These are phyloP conservation scores for Globisporangium middletonii DNA, from an alignment of 352 stramenopile species.

Conservation along the genomic window DNA sequence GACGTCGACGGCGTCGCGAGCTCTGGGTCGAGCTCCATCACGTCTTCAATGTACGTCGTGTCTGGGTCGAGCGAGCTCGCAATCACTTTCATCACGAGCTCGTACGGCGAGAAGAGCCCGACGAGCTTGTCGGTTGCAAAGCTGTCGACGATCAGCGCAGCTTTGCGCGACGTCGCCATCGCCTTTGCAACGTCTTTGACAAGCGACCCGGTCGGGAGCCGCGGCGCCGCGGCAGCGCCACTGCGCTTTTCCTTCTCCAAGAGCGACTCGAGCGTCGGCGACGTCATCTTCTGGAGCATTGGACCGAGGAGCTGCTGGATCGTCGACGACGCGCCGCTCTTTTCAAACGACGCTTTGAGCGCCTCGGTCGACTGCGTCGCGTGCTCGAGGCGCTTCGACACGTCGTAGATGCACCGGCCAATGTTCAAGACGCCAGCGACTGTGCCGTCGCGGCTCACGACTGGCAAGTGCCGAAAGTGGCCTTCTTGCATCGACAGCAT, in stretches of 20 bases:
- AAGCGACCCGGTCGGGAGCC: constrained; percentile 80
- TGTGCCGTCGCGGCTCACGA: constrained; percentile 73
- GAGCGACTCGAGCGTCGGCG: constrained; percentile 79
- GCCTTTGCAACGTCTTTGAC: constrained; percentile 69
- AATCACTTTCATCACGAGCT: constrained; percentile 95
- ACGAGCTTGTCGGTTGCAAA: constrained; percentile 85
- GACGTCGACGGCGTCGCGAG: constrained; percentile 57
- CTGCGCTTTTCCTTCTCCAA: constrained; percentile 67
- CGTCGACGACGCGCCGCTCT: constrained; percentile 62
- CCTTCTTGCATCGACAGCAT: constrained; percentile 97
- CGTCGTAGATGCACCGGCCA: constrained; percentile 98
- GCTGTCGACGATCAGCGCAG: constrained; percentile 91
- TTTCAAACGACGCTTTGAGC: constrained; percentile 76
- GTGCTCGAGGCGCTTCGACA: constrained; percentile 95
- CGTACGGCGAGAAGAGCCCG: constrained; percentile 96
- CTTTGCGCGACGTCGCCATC: constrained; percentile 86
- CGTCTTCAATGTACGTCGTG: constrained; percentile 85
- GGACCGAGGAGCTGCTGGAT: constrained; percentile 71
- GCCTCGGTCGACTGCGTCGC: constrained; percentile 79
- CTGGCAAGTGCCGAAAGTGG: constrained; percentile 95
- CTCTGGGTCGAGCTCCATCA: constrained; percentile 88
- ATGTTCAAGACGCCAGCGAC: constrained; percentile 98
- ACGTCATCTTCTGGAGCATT: constrained; percentile 80
- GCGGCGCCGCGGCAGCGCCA: constrained; percentile 44
- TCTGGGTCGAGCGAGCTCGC: constrained; percentile 88